A percentile compares a stretch with the other conserved stretches of the same genome.
Conservation (phyloP, 2,329 filamentous ascomycete genomes). For the Talaromyces sp. region DNA sequence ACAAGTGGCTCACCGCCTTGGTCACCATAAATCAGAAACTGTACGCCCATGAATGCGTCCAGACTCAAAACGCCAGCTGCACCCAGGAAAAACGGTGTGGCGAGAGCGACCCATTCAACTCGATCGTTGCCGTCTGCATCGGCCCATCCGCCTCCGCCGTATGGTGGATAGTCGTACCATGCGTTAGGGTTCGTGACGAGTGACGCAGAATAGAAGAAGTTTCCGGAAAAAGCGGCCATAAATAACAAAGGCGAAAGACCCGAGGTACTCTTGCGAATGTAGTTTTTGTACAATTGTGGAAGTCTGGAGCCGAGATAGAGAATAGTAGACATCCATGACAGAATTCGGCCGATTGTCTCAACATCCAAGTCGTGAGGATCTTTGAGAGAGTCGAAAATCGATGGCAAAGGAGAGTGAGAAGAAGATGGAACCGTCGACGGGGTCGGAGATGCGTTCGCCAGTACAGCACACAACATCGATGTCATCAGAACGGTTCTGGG, state of each 20-base stretch:
- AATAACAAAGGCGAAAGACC: slow-evolving; percentile 64
- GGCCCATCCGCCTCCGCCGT: slow-evolving; percentile 62
- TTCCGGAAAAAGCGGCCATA: slow-evolving; percentile 65
- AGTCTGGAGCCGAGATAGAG: slow-evolving; percentile 61
- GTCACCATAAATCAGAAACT: slow-evolving; percentile 62
- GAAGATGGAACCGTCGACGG: slow-evolving; percentile 21
- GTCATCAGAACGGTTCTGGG: slow-evolving; percentile 47
- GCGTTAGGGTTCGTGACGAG: slow-evolving; percentile 63
- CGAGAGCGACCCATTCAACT: slow-evolving; percentile 56
- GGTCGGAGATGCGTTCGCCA: slow-evolving; percentile 44
- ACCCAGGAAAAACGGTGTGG: slow-evolving; percentile 64
- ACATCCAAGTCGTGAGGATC: slow-evolving; percentile 32
- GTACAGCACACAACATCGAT: slow-evolving; percentile 46
- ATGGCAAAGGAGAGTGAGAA: slow-evolving; percentile 19
- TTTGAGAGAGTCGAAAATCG: slow-evolving; percentile 5
- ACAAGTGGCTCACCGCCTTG: slow-evolving; percentile 45
- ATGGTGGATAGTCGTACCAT: slow-evolving; percentile 57
- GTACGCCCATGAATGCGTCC: slow-evolving; percentile 62
- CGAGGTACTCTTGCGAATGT: slow-evolving; percentile 60
- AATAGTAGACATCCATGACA: slow-evolving; percentile 58
- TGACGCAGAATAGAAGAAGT: slow-evolving; percentile 65
- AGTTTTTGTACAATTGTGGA: slow-evolving; percentile 67
- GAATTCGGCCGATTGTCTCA: slow-evolving; percentile 50
- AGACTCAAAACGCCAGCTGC: slow-evolving; percentile 63
- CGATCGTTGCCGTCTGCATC: slow-evolving; percentile 56